A percentile compares a stretch with the other conserved stretches of the same genome.
phyloP scores from a whole-genome alignment of 1,284 basidiomycete genomes.

The Cutaneotrichosporon sp. region DNA sequence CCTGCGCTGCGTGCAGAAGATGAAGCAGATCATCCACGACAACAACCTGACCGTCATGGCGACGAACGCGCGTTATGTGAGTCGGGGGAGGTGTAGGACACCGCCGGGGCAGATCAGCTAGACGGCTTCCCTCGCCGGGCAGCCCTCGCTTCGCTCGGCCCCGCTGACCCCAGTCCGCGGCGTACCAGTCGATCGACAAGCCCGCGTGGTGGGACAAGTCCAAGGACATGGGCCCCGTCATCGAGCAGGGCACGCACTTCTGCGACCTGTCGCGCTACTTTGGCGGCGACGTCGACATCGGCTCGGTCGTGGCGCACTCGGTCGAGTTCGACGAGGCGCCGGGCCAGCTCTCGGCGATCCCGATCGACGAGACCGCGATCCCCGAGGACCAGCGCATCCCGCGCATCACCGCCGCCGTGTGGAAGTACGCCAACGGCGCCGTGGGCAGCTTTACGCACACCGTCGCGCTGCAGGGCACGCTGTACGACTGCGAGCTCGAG shows the following conservation, averaged over 20 bases:
- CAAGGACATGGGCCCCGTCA: constrained; percentile 74
- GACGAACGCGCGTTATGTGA: constrained; percentile 89
- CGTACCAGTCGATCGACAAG: constrained; percentile 87
- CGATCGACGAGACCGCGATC: constrained; percentile 54
- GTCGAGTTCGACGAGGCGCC: constrained; percentile 90
- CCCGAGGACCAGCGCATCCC: constrained; percentile 53
- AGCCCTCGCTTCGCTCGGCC: neutral
- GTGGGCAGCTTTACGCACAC: constrained; percentile 87
- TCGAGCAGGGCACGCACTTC: constrained; percentile 93
- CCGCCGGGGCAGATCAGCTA: no score
- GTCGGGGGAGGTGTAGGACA: constrained; percentile 17
- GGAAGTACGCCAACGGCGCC: constrained; percentile 87
- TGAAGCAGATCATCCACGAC: constrained; percentile 95
- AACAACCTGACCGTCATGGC: constrained; percentile 97
- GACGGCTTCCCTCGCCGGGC: neutral
- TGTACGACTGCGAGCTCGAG: constrained; percentile 91
- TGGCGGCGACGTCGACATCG: constrained; percentile 92
- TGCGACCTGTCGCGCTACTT: constrained; percentile 82
- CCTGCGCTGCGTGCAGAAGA: constrained; percentile 92
- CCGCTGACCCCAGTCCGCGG: constrained; percentile 59
- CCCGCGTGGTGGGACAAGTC: constrained; percentile 98
- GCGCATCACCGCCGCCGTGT: constrained; percentile 52
- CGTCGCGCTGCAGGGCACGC: constrained; percentile 81
- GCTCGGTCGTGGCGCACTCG: constrained; percentile 66
- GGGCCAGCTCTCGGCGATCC: constrained; percentile 77